Evolutionary conservation across 2,329 filamentous ascomycete genomes (phyloP), one percentile per base, ranked within the genome.

Genomic region (Pseudonectria buxi): DNA sequence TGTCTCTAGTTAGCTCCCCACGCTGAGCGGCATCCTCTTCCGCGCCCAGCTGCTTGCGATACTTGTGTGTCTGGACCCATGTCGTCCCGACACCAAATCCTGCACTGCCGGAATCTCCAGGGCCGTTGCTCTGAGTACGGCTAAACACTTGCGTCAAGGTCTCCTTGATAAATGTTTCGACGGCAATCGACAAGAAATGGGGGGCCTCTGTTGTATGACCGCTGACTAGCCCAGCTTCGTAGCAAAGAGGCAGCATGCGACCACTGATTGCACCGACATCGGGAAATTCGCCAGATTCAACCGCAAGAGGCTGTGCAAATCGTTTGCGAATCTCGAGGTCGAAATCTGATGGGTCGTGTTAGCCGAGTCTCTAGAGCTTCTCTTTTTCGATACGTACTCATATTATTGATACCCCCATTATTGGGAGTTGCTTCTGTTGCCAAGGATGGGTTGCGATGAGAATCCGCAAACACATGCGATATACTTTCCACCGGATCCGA

Each of bases 11-110:
- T 2, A 94, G 58, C 49, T 89, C 84, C 4, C 88, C 87, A n/a
- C 78, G 71, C 27, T 78, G 72, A 16, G 76, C 79, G 1, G 78
- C 74, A 28, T 82, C 74, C 55, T 95, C 88, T 58, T 95, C 89
- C 30, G 71, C 69, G 36, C 78, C 76, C 10, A 95, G 69, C 55
- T 86, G 84, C 39, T 75, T 72, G 44, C 78, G 78, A 61, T 90
- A 95, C 39, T 78, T 81, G 47, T 81, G 75, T 3, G 87, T 94
- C 57, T 88, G 82, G 39, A 95, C 76, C 69, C 83, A 86, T 25
- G 71, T 72, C 28, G 76, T 76, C 28, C 78, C 80, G 24, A 77
- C 70, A 3, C 81, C 81, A 36, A 78, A 78, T 3, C 76, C 76
- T 33, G 76, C 73, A 40, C 66, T 76, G 7, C 72, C 76, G 13